A percentile compares a stretch with the other conserved stretches of the same genome.
phyloP scores from a whole-genome alignment of 2,329 filamentous ascomycete genomes.

The Nothophoma quercina region DNA sequence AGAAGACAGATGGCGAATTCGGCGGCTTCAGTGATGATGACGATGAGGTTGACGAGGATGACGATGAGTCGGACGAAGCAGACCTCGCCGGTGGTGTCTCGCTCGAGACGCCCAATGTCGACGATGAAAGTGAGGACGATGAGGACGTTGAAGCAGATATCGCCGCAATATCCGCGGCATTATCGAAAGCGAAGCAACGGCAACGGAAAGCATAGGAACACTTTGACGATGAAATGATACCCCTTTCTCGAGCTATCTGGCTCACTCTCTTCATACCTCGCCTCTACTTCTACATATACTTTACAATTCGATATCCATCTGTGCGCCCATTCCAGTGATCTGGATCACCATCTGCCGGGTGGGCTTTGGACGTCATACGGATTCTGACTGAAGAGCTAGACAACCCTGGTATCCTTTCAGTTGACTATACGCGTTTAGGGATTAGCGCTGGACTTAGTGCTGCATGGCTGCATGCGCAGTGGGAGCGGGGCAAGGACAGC shows the following conservation, averaged over 20 bases:
- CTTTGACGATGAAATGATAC: slow-evolving; percentile 40
- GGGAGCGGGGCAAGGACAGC: too few relatives aligned
- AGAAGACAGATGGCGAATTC: slow-evolving; percentile 42
- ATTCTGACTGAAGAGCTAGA: too few relatives aligned
- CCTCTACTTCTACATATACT: too few relatives aligned
- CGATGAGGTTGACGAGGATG: slow-evolving; percentile 30
- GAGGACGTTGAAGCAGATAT: slow-evolving; percentile 44
- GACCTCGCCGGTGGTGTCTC: slow-evolving; percentile 25
- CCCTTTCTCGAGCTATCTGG: slow-evolving; percentile 21
- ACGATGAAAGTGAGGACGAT: slow-evolving; percentile 37
- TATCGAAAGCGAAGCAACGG: slow-evolving; percentile 45
- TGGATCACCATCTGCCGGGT: too few relatives aligned
- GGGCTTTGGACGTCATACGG: too few relatives aligned
- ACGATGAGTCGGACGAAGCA: slow-evolving; percentile 28
- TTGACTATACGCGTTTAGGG: too few relatives aligned
- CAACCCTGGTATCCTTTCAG: too few relatives aligned
- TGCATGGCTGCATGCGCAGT: too few relatives aligned
- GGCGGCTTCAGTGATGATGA: slow-evolving; percentile 43
- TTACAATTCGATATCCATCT: too few relatives aligned
- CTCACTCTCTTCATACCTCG: slow-evolving; percentile 1
- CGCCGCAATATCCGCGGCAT: slow-evolving; percentile 44
- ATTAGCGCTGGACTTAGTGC: too few relatives aligned
- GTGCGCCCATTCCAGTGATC: too few relatives aligned
- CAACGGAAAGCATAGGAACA: slow-evolving; percentile 31
- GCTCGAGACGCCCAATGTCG: slow-evolving; percentile 20